These are phyloP conservation scores for Filobasidium floriforme DNA, from an alignment of 768 basidiomycete genomes.

Conservation along the genomic window DNA sequence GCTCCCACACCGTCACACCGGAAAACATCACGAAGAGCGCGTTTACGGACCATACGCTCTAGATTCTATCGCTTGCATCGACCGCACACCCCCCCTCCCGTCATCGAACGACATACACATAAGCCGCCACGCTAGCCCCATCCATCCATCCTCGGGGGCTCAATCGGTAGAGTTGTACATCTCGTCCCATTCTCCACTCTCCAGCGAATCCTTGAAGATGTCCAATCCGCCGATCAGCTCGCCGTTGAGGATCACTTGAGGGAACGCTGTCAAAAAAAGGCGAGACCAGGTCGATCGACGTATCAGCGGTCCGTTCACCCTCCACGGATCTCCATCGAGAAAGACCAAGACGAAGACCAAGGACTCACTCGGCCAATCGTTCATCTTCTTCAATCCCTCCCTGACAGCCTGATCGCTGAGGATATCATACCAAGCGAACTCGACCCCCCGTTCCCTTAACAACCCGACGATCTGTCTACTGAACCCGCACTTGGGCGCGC, in stretches of 20 bases:
- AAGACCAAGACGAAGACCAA: neutral
- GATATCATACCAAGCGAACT: conserved; percentile 75
- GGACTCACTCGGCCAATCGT: conserved; percentile 69
- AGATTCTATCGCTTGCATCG: no score
- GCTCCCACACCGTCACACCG: no score
- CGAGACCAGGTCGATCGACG: neutral
- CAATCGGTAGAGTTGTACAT: conserved; percentile 23
- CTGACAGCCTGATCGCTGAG: conserved; percentile 70
- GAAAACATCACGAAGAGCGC: no score
- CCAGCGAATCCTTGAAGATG: conserved; percentile 79
- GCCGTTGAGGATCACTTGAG: conserved; percentile 53
- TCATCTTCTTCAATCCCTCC: conserved; percentile 65
- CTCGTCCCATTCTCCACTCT: conserved; percentile 67
- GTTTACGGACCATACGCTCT: no score
- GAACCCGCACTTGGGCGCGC: conserved; percentile 74
- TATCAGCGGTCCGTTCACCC: neutral
- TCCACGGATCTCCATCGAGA: no score
- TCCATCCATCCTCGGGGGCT: no score
- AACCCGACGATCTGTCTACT: conserved; percentile 66
- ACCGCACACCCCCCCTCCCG: no score
- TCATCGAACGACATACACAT: no score
- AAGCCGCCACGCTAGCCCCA: no score
- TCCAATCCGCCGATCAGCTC: conserved; percentile 94
- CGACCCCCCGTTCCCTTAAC: conserved; percentile 57
- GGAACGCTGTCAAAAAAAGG: conserved; percentile 26